Conservation (phyloP, 768 basidiomycete genomes). For the Russula virescens region DNA sequence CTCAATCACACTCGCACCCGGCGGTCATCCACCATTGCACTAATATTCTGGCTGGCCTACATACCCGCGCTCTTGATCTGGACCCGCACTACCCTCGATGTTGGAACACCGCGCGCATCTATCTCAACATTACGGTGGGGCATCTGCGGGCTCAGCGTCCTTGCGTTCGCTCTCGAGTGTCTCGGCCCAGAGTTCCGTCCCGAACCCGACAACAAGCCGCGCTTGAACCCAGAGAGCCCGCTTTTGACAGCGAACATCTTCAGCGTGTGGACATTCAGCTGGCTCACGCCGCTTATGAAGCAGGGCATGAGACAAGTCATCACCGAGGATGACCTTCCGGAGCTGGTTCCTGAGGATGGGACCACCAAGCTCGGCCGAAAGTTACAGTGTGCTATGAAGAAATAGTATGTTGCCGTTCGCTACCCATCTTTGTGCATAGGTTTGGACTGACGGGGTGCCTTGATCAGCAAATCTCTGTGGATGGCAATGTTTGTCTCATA, state of each 20-base stretch:
- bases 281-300: conserved; percentile 78
- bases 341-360: conserved; percentile 60
- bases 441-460: background rate
- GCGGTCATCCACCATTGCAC: conserved; percentile 61
- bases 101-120: conserved; percentile 31
- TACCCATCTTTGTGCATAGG: background rate
- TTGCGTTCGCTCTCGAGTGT: conserved; percentile 62
- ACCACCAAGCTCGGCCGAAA: conserved; percentile 59
- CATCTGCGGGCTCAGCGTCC: conserved; percentile 40
- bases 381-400: conserved; percentile 55
- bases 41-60: conserved; percentile 82
- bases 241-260: conserved; percentile 73
- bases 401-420: conserved; percentile 43
- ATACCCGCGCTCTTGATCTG: conserved; percentile 44
- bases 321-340: conserved; percentile 82
- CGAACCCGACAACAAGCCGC: conserved; percentile 31
- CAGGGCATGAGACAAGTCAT: conserved; percentile 62
- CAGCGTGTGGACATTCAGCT: conserved; percentile 76
- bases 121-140: conserved; percentile 43
- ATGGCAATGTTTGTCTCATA: conserved; percentile 71
- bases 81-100: conserved; percentile 49
- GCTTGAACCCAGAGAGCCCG: conserved; percentile 55
- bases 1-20: conserved; percentile 67
- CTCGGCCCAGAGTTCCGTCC: conserved; percentile 53
- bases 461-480: conserved; percentile 56